Percentiles rank a stretch among this genome's conserved stretches.
Evolutionary conservation across 1,139 yeast genomes (phyloP).

Genomic region (Arxiozyma bovina): DNA sequence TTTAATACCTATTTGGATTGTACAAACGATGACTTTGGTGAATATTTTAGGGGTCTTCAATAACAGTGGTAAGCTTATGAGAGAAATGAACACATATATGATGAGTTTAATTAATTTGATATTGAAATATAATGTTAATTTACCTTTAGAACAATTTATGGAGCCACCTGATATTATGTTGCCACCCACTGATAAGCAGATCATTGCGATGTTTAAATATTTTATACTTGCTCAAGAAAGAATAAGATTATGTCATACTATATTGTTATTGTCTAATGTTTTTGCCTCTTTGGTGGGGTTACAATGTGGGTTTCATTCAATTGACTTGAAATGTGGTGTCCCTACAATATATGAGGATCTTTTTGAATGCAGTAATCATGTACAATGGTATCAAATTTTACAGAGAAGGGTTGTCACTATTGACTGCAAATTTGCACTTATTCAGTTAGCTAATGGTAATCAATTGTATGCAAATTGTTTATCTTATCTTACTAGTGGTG

Average conservation of each 20-base stretch:
- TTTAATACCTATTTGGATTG: conserved; percentile 48
- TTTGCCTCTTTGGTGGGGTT: conserved; percentile 61
- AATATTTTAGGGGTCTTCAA: conserved; percentile 76
- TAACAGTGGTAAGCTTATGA: conserved; percentile 63
- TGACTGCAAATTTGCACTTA: conserved; percentile 43
- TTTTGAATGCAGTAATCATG: conserved; percentile 53
- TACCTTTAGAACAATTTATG: conserved; percentile 54
- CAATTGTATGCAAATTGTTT: conserved; percentile 43
- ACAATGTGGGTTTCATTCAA: conserved; percentile 47
- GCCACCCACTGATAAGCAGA: conserved; percentile 27
- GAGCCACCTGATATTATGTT: conserved; percentile 44
- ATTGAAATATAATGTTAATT: conserved; percentile 63
- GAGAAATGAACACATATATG: conserved; percentile 66
- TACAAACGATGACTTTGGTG: conserved; percentile 73
- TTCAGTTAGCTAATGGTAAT: conserved; percentile 51
- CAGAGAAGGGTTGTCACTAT: conserved; percentile 31
- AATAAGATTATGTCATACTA: conserved; percentile 74
- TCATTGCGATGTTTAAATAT: conserved; percentile 56
- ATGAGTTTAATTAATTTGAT: conserved; percentile 76
- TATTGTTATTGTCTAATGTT: conserved; percentile 62
- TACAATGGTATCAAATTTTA: conserved; percentile 49
- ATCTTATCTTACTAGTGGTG: conserved; percentile 41
- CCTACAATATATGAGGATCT: conserved; percentile 57
- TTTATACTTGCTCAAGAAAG: conserved; percentile 77
- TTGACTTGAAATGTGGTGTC: conserved; percentile 60